Conservation (phyloP, 768 basidiomycete species). For the Termitomyces sp. region DNA sequence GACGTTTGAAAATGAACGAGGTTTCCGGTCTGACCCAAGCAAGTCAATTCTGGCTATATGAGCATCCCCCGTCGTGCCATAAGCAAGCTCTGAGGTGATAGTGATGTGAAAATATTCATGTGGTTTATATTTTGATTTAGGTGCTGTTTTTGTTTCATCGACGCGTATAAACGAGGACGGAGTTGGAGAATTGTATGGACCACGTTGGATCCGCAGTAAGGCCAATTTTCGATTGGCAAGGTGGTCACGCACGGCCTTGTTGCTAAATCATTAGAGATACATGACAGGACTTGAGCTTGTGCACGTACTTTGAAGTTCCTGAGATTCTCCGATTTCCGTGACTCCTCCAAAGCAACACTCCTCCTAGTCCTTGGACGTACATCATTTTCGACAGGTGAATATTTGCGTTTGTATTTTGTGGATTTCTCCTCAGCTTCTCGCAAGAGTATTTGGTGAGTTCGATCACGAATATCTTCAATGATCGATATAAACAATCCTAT, state of each 20-base stretch:
- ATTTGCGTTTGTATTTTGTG: not conserved
- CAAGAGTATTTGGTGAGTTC: not conserved
- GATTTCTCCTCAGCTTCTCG: not conserved
- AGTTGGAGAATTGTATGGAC: conserved; percentile 5
- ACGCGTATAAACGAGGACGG: conserved; percentile 9
- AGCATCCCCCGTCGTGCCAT: not conserved
- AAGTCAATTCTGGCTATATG: not conserved
- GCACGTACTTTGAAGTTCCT: not conserved
- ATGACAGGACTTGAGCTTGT: not conserved
- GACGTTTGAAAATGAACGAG: not conserved
- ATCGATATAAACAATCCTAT: too few species aligned
- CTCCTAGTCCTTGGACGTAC: not conserved
- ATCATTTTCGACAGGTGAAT: not conserved
- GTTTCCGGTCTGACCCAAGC: not conserved
- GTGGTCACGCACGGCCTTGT: not conserved
- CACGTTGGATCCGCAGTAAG: not conserved
- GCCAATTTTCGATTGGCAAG: not conserved
- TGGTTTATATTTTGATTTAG: not conserved
- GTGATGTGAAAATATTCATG: not conserved
- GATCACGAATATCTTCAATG: too few species aligned
- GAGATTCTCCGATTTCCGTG: not conserved
- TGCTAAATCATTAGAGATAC: not conserved
- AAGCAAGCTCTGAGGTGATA: not conserved
- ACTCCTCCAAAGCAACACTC: not conserved
- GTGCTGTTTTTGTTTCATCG: too few species aligned